Evolutionary conservation across 305 asterid species (phyloP), one percentile per base, ranked within the genome.

Genomic region (Ruellia speciosa): DNA sequence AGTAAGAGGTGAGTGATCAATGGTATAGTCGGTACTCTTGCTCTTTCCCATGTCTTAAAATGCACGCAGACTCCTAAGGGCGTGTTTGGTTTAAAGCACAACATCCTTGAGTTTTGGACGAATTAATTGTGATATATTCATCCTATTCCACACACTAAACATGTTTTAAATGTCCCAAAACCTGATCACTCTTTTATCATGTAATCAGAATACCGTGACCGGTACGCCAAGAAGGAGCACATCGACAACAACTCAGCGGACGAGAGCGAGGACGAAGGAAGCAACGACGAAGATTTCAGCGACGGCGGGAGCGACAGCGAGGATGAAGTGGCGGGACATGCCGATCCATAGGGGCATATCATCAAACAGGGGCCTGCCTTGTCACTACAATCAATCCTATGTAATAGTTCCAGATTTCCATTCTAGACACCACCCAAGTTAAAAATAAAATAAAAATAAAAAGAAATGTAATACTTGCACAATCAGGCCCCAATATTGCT

Each of bases 221-320:
- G 88, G 49, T 85, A 87, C 11, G 95, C 95, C 0, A 87, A 89
- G 93, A 77, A 81, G 85, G 86, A 83, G 70, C 74, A 77, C 57
- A 47, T 73, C 2, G 71, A 55, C 9, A 75, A 74, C 41, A 64
- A 67, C 18, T 39, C 58, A 55, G 62, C 79, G 12, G 87, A 89
- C 51, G 87, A 74, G n/a, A 85, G 88, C 13, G 95, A 81, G 0
- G 92, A 80, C 6, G 96, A 82, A 48, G 77, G 69, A 24, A 76
- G 77, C 18, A 81, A 79, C 34, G 72, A 79, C 5, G 85, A 73
- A 66, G 78, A 71, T 49, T 64, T 53, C 57, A 77, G 90, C 28
- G 78, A 81, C 14, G 90, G 88, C 15, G 72, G 70, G 49, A 79
- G 76, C 18, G 87, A 74, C 0, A 76, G 81, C 19, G 90, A 79